Percentiles rank a stretch among this genome's conserved stretches.
These are phyloP conservation scores for Ogataea pilisensis DNA, from an alignment of 805 yeast genomes.

Conservation along the genomic window DNA sequence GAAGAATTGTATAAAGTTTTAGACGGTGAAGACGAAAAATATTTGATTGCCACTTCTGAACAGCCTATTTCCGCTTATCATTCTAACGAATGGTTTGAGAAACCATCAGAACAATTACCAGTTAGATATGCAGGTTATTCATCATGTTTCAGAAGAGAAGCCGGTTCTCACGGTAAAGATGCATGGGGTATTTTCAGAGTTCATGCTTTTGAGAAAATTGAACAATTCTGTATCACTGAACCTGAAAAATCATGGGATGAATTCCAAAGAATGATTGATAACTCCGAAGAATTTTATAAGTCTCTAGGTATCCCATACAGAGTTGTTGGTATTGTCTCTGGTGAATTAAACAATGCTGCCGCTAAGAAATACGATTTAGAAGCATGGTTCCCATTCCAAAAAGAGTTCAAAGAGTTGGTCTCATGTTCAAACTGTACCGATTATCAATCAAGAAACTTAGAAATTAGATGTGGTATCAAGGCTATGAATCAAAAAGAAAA, in stretches of 20 bases:
- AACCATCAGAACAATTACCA: slow-evolving; percentile 95
- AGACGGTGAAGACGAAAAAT: slow-evolving; percentile 97
- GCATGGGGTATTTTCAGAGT: slow-evolving; percentile 99
- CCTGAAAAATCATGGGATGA: slow-evolving; percentile 98
- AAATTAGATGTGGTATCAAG: slow-evolving; percentile 97
- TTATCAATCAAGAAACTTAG: slow-evolving; percentile 97
- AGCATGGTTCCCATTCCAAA: slow-evolving; percentile 99
- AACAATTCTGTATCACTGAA: slow-evolving; percentile 92
- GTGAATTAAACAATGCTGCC: slow-evolving; percentile 98
- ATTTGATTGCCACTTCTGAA: slow-evolving; percentile 96
- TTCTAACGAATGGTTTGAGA: slow-evolving; percentile 97
- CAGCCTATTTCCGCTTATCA: slow-evolving; percentile 99
- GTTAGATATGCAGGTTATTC: slow-evolving; percentile 97
- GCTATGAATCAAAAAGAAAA: slow-evolving; percentile 92
- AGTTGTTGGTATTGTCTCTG: slow-evolving; percentile 96
- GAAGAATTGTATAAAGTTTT: slow-evolving; percentile 96
- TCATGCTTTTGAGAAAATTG: slow-evolving; percentile 97
- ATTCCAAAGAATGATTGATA: slow-evolving; percentile 90
- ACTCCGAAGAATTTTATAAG: slow-evolving; percentile 90
- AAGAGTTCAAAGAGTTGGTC: slow-evolving; percentile 96
- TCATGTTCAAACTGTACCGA: slow-evolving; percentile 99
- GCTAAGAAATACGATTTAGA: slow-evolving; percentile 98
- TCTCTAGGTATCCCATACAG: slow-evolving; percentile 91
- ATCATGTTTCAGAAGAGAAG: slow-evolving; percentile 98
- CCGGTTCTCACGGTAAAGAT: slow-evolving; percentile 98